A percentile compares a stretch with the other conserved stretches of the same genome.
phyloP scores from a whole-genome alignment of 2,329 filamentous ascomycete species.

The Fusarium lyarnte region DNA sequence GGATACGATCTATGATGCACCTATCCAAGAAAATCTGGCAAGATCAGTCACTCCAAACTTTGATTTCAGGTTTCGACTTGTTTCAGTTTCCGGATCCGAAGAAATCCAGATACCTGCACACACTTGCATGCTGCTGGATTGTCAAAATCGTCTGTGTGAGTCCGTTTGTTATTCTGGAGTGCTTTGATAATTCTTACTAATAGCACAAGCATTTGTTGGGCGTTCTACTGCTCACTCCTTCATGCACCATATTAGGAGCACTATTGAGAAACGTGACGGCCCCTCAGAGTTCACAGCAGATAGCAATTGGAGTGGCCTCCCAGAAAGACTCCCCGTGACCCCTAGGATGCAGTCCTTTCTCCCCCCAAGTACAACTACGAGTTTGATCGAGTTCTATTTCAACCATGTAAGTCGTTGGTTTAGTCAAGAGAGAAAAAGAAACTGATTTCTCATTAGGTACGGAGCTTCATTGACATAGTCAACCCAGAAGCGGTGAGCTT shows the following conservation, averaged over 20 bases:
- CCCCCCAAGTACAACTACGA: conserved; percentile 61
- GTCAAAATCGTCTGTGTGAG: conserved; percentile 65
- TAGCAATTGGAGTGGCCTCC: conserved; percentile 64
- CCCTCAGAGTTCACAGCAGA: conserved; percentile 67
- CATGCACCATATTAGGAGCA: conserved; percentile 67
- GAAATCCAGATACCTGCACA: conserved; percentile 65
- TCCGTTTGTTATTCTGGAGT: conserved; percentile 14
- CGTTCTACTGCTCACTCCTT: conserved; percentile 70
- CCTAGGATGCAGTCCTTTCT: neutral
- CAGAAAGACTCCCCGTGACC: conserved; percentile 58
- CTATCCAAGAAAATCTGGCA: neutral
- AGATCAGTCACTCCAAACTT: neutral
- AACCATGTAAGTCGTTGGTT: conserved; percentile 58
- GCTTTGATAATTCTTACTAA: conserved; percentile 19
- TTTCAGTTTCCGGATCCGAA: conserved; percentile 53
- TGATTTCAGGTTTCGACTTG: neutral
- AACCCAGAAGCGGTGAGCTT: conserved; percentile 61
- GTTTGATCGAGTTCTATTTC: conserved; percentile 63
- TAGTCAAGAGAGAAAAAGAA: neutral
- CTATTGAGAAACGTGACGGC: conserved; percentile 65
- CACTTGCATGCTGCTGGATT: conserved; percentile 68
- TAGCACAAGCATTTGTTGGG: conserved; percentile 65
- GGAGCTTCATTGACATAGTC: conserved; percentile 69
- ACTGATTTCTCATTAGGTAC: conserved; percentile 54
- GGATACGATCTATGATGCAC: neutral